Evolutionary conservation across 129 eudicot species (phyloP), one percentile per base, ranked within the genome.

Genomic region (Artemisia argyi): DNA sequence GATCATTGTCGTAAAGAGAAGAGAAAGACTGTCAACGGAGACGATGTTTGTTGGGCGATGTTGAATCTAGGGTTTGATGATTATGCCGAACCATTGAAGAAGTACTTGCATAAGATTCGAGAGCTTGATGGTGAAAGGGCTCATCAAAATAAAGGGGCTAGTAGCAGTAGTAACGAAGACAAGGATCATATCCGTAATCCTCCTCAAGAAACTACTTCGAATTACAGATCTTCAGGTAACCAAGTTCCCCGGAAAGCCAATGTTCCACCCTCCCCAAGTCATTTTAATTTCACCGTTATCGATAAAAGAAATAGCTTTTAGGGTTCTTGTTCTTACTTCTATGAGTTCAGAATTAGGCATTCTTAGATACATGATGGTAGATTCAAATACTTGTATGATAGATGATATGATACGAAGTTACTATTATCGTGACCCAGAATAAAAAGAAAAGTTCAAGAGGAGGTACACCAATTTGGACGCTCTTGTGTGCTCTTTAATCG

Each of bases 41-140:
- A 92, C n/a, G 96, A 92, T 55, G 85, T 92, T 18, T 84, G 94
- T 66, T 92, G 98, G 98, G 98, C 98, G 59, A 69, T 92, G 68
- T 78, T 77, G 57, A 82, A 77, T 46, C 84, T 92, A 61, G 98
- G 98, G 62, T 92, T 92, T 83, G 98, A 92, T 76, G 83, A 92
- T 16, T 89, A 83, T 66, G 76, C 79, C 0, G 87, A 75, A 79
- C 82, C 85, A 2, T 69, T 89, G 42, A 83, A 82, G 60, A 84
- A 85, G 84, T 92, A 92, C 68, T 79, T 92, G 83, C 67, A 70
- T 32, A 89, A 73, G 81, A 83, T 62, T 75, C 83, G 98, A 57
- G 88, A 89, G 76, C 69, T 69, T 2, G 96, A 92, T 64, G 87
- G 76, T 15, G 96, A 92, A 77, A 92, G 66, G 73, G 80, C 80